Evolutionary conservation across 306 rosid species (phyloP).

Genomic region (peach (Prunus persica)): Prunus_persica_NCBIv2 NC_034010.1:506501-507000

Average conservation of each 20-base stretch:
- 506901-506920: neutral
- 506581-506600: too few relatives aligned
- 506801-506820: slow-evolving; percentile 33
- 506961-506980: neutral
- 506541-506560: too few relatives aligned
- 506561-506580: too few relatives aligned
- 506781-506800: slow-evolving; percentile 31
- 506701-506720: too few relatives aligned
- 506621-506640: too few relatives aligned
- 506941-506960: neutral
- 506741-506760: neutral
- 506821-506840: slow-evolving; percentile 34
- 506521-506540: too few relatives aligned
- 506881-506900: too few relatives aligned
- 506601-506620: too few relatives aligned
- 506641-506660: neutral
- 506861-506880: too few relatives aligned
- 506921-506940: neutral
- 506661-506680: too few relatives aligned
- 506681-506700: too few relatives aligned
- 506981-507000: slow-evolving; percentile 16
- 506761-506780: slow-evolving; percentile 31
- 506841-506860: neutral
- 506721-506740: neutral
- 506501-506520: too few relatives aligned